These are phyloP conservation scores for Fusarium luffae DNA, from an alignment of 2,329 filamentous ascomycete species.

Conservation along the genomic window DNA sequence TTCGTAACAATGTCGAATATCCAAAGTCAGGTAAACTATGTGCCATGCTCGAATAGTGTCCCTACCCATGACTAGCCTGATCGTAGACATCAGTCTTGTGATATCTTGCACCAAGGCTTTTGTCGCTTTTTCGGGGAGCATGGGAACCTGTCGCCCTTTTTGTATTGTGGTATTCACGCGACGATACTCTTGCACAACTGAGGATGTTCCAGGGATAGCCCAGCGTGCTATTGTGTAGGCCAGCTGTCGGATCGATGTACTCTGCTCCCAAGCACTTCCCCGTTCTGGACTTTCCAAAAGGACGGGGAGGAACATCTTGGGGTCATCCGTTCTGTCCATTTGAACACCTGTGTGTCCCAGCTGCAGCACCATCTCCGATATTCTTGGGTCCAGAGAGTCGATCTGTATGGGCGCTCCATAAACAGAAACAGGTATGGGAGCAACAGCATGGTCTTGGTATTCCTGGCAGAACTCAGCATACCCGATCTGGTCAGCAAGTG, in stretches of 20 bases:
- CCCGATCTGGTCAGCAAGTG: conserved; percentile 31
- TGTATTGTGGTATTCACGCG: conserved; percentile 49
- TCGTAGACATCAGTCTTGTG: conserved; percentile 27
- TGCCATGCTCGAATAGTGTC: conserved; percentile 38
- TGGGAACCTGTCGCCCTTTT: conserved; percentile 43
- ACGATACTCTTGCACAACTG: conserved; percentile 52
- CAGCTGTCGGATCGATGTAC: conserved; percentile 60
- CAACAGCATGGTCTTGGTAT: conserved; percentile 45
- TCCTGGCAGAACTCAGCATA: conserved; percentile 50
- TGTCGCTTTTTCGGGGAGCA: conserved; percentile 25
- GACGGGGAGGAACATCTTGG: conserved; percentile 71
- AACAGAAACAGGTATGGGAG: conserved; percentile 28
- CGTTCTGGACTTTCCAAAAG: conserved; percentile 67
- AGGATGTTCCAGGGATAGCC: conserved; percentile 23
- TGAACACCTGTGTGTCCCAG: conserved; percentile 24
- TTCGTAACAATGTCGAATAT: conserved; percentile 47
- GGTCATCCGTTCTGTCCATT: conserved; percentile 33
- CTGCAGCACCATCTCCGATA: conserved; percentile 54
- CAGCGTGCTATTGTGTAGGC: conserved; percentile 63
- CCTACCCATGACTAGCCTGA: conserved; percentile 1
- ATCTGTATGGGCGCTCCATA: conserved; percentile 29
- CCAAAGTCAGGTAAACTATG: conserved; percentile 44
- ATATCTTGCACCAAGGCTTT: conserved; percentile 35
- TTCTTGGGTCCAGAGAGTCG: conserved; percentile 50
- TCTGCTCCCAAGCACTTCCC: conserved; percentile 67